A percentile compares a stretch with the other conserved stretches of the same genome.
Conservation (phyloP, 352 stramenopile genomes). For the Phytopythium kandeliae region DNA sequence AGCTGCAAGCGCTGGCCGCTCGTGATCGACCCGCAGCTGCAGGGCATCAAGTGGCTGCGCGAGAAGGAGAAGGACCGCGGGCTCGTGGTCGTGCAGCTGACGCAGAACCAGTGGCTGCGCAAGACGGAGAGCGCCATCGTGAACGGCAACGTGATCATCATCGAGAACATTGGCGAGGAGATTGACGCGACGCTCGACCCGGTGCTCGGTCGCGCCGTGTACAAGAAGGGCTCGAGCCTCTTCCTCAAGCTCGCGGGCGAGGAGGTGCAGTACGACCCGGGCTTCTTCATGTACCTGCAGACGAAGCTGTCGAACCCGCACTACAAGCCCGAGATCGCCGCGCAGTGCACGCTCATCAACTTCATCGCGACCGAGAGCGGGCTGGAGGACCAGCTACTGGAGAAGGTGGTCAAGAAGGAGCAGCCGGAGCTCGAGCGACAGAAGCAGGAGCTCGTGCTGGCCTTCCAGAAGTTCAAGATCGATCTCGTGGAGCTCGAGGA, state of each 20-base stretch:
- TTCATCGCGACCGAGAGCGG: slow-evolving; percentile 97
- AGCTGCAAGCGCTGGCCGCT: slow-evolving; percentile 97
- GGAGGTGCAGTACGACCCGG: slow-evolving; percentile 95
- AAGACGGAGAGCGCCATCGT: slow-evolving; percentile 93
- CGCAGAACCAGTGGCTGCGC: slow-evolving; percentile 95
- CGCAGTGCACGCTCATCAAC: slow-evolving; percentile 97
- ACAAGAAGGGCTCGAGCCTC: slow-evolving; percentile 93
- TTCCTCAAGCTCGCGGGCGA: slow-evolving; percentile 94
- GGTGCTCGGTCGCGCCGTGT: slow-evolving; percentile 93
- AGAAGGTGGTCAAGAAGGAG: slow-evolving; percentile 95
- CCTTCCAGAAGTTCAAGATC: slow-evolving; percentile 96
- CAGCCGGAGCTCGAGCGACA: slow-evolving; percentile 93
- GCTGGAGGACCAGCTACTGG: slow-evolving; percentile 94
- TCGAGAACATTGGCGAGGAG: slow-evolving; percentile 97
- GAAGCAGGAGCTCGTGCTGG: slow-evolving; percentile 89
- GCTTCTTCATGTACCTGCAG: slow-evolving; percentile 96
- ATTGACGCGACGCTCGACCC: slow-evolving; percentile 96
- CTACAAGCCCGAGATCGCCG: slow-evolving; percentile 97
- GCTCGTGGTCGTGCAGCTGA: slow-evolving; percentile 92
- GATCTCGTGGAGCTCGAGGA: slow-evolving; percentile 96
- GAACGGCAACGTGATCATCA: slow-evolving; percentile 95
- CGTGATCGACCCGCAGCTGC: slow-evolving; percentile 96
- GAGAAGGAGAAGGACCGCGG: slow-evolving; percentile 93
- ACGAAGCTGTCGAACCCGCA: slow-evolving; percentile 97
- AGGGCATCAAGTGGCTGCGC: slow-evolving; percentile 98